A percentile compares a stretch with the other conserved stretches of the same genome.
Conservation (phyloP, 2,329 filamentous ascomycete genomes). For the Pseudogymnoascus pannorum region DNA sequence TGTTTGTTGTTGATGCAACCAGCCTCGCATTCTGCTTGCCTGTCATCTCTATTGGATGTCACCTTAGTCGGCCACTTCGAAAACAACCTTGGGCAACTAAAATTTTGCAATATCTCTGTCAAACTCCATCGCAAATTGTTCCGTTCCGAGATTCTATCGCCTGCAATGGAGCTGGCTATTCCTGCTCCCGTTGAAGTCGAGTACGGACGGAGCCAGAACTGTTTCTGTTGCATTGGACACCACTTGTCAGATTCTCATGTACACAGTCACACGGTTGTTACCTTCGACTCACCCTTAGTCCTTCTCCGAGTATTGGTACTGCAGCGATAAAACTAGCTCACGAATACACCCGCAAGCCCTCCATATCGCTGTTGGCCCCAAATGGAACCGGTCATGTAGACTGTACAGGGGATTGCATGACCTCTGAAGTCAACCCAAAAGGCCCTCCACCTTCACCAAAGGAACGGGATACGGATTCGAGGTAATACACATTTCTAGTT, state of each 20-base stretch:
- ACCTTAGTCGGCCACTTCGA: background rate
- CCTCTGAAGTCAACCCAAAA: background rate
- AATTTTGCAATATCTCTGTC: background rate
- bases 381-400: background rate
- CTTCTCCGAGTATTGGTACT: background rate
- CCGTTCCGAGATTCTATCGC: too few relatives aligned
- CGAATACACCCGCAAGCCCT: background rate
- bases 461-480: too few relatives aligned
- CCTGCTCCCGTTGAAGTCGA: background rate
- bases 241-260: background rate
- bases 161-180: background rate
- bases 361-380: background rate
- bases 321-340: background rate
- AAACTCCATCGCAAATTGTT: too few relatives aligned
- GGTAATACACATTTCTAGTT: background rate
- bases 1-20: background rate
- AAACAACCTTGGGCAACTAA: background rate
- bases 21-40: background rate
- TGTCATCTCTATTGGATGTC: background rate
- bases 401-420: background rate
- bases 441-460: background rate
- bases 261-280: background rate
- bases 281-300: background rate
- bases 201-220: background rate
- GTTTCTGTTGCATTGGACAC: background rate